Base-by-base conservation (phyloP, 2,329 filamentous ascomycete species). In the Neurospora sp. region DNA sequence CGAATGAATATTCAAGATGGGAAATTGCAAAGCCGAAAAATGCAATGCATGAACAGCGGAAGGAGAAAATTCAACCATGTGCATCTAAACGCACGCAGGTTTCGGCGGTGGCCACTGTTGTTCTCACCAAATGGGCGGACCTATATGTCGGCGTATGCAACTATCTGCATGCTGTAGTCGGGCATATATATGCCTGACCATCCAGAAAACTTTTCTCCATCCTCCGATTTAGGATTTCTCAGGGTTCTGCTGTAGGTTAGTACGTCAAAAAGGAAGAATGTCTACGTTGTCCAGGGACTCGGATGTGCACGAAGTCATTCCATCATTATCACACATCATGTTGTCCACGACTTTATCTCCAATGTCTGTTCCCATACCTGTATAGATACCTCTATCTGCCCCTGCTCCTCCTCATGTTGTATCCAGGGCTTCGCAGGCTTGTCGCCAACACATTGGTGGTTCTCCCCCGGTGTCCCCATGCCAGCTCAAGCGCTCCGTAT, bases 281-380 rank as follows among this genome's bases (percentile, higher is more conserved):
- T 46, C 42, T 46, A 11, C n/a, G 2, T 19, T 10, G 9, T 19
- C 10, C 2, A 4, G 11, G 11, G 1, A 23, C 4, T 23, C 5
- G 19, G 19, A 52, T 2, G 43, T 52, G 10, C 1, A 23, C 2
- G 1, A 52, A 7, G 1, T 10, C 1, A 0, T 52, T 4, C 15
- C n/a, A 13, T 52, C n/a, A 52, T 1, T 4, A 13, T 5, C 19
- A 23, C 0, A 23, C 2, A 5, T 2, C 19, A 7, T 10, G 19
- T 6, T 3, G 43, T 52, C 19, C 1, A 13, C 4, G 9, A 0
- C 0, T 0, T 23, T 13, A 6, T 5, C n/a, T 52, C 5, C 19
- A 52, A 1, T 23, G 40, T 43, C 15, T 42, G 39, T 19, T 19
- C n/a, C 7, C 17, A 0, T 23, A 23, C 23, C 23, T 23, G 23